Base-by-base conservation (phyloP, 305 asterid species). In the Salvia sclarea region DNA sequence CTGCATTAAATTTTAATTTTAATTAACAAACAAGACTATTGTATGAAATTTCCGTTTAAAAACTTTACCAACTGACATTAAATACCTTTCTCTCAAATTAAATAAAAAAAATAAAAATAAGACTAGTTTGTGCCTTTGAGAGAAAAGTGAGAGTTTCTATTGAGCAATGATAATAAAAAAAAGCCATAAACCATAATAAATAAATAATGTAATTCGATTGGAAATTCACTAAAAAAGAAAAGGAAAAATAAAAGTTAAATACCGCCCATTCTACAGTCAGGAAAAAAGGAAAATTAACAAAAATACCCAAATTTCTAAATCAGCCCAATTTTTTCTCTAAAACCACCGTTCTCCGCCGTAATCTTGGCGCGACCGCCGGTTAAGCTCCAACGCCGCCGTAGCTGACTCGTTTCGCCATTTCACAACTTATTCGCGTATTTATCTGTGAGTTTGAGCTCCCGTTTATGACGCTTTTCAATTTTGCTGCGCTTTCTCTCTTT, bases 221-320 rank as follows among this genome's bases (percentile, higher is more conserved):
- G 9, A 58, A 74, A 61, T 66, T 11, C 7, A 56, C 37, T 16
- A 49, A 59, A 61, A 3, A 61, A 13, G 2, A 40, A 54, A 66
- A 17, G 2, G 11, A 28, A 49, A 68, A 70, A 33, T 24, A 48
- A 70, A 71, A 37, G 16, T 43, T 74, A 69, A 78, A 73, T 71
- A 76, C 71, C 71, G 73, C 69, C 49, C 72, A 49, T 68, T 64
- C 64, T 69, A 33, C 63, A 48, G 62, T 66, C 63, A 0, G 13
- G 25, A 60, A 74, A 70, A 59, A 68, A 65, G 64, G 49, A 52
- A 54, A 13, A 67, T 66, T 72, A 69, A 71, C 71, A 75, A 75
- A 64, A 76, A 76, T 70, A 74, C 79, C 64, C 74, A 30, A 53
- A 48, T 70, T 70, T 75, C 61, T 53, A 64, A 78, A 70, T 75